These are phyloP conservation scores for Claviceps capensis DNA, from an alignment of 2,329 filamentous ascomycete species.

Conservation along the genomic window DNA sequence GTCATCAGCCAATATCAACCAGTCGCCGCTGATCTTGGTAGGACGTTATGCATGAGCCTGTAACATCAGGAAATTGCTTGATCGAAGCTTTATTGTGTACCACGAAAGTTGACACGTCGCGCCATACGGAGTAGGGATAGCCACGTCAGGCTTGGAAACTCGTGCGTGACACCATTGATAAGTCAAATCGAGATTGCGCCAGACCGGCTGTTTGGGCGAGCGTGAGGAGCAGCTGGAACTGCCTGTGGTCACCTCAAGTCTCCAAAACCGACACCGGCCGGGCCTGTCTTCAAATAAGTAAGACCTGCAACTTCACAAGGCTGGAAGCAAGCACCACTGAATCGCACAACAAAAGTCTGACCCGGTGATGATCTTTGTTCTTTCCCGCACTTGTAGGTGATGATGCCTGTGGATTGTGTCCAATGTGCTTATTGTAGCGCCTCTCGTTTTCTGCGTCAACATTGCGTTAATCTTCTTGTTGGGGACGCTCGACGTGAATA, in stretches of 20 bases:
- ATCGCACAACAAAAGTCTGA: slow-evolving; percentile 43
- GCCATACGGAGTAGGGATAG: slow-evolving; percentile 50
- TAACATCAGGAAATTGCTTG: slow-evolving; percentile 5
- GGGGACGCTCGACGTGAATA: not conserved
- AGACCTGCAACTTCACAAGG: slow-evolving; percentile 42
- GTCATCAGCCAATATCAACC: no score
- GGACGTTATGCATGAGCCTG: slow-evolving; percentile 23
- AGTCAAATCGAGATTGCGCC: slow-evolving; percentile 32
- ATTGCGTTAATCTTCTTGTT: slow-evolving; percentile 37
- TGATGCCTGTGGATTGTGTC: slow-evolving; percentile 32
- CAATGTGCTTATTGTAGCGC: slow-evolving; percentile 40
- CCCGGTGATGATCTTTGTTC: slow-evolving; percentile 30
- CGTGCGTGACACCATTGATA: slow-evolving; percentile 44
- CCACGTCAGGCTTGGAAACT: slow-evolving; percentile 30
- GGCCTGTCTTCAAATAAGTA: not conserved
- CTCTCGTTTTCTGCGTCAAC: slow-evolving; percentile 46
- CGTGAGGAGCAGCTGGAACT: slow-evolving; percentile 16
- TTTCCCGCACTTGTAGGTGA: slow-evolving; percentile 1
- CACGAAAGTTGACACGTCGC: slow-evolving; percentile 53
- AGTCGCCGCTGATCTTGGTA: slow-evolving; percentile 8
- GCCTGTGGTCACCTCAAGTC: slow-evolving; percentile 30
- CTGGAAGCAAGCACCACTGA: slow-evolving; percentile 31
- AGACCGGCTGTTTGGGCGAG: slow-evolving; percentile 46
- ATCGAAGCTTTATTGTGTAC: slow-evolving; percentile 21
- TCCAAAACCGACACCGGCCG: slow-evolving; percentile 28